Evolutionary conservation across 768 basidiomycete species (phyloP).

Genomic region (Cytidiella melzeri): DNA sequence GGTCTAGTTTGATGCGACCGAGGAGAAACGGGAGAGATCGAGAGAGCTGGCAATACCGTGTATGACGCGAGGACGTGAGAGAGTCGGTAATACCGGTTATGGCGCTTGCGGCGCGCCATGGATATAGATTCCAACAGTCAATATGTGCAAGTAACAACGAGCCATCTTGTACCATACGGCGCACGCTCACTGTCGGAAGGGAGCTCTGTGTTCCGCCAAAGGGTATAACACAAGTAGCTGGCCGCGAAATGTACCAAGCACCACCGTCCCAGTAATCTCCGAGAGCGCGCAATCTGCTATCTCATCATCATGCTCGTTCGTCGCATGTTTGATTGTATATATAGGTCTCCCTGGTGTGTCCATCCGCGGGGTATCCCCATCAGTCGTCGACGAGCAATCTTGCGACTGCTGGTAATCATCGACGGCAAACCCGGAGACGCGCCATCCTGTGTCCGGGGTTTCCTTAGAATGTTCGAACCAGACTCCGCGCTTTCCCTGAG

Average conservation of each 20-base stretch:
- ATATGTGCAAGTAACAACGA: too few relatives aligned
- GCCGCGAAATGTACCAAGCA: constrained; percentile 23
- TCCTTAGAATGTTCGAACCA: constrained; percentile 49
- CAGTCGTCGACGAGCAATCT: neutral
- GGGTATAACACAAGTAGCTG: constrained; percentile 17
- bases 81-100: too few relatives aligned
- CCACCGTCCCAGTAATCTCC: constrained; percentile 24
- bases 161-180: too few relatives aligned
- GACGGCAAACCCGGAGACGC: constrained; percentile 37
- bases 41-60: too few relatives aligned
- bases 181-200: too few relatives aligned
- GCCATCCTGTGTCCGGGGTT: constrained; percentile 34
- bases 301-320: constrained; percentile 26
- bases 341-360: constrained; percentile 18
- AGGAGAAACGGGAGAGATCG: too few relatives aligned
- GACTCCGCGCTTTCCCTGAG: constrained; percentile 43
- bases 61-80: too few relatives aligned
- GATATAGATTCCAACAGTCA: too few relatives aligned
- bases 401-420: constrained; percentile 2
- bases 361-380: neutral
- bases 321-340: constrained; percentile 26
- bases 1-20: too few relatives aligned
- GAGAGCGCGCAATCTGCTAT: constrained; percentile 27
- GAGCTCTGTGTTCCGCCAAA: too few relatives aligned
- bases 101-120: too few relatives aligned